phyloP scores from a whole-genome alignment of 2,329 filamentous ascomycete genomes.

The Xylaria sp. region DNA sequence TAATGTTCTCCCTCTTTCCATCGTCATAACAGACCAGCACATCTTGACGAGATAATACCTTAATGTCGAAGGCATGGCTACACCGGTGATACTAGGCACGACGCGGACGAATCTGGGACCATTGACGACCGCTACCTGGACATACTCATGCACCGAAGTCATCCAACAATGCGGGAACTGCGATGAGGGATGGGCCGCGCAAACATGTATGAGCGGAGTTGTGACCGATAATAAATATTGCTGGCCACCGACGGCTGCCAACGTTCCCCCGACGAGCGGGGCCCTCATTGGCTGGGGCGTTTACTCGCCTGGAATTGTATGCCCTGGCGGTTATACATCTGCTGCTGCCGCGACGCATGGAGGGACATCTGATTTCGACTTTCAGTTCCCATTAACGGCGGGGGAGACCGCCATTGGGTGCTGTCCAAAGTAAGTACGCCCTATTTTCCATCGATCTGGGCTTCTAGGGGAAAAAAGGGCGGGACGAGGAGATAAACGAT shows the following conservation, averaged over 20 bases:
- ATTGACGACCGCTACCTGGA: slow-evolving; percentile 46
- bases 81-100: slow-evolving; percentile 13
- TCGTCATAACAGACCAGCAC: not conserved
- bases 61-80: slow-evolving; percentile 17
- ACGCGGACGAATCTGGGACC: slow-evolving; percentile 51
- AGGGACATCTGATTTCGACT: slow-evolving; percentile 26
- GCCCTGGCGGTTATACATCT: slow-evolving; percentile 36
- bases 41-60: not conserved
- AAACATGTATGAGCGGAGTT: slow-evolving; percentile 24
- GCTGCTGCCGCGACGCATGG: slow-evolving; percentile 18
- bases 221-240: slow-evolving; percentile 33
- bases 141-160: slow-evolving; percentile 34
- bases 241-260: slow-evolving; percentile 33
- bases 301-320: slow-evolving; percentile 36
- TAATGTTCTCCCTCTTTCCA: not conserved
- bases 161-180: slow-evolving; percentile 22
- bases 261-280: slow-evolving; percentile 20
- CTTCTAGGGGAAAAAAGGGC: not conserved
- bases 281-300: slow-evolving; percentile 34
- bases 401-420: slow-evolving; percentile 38
- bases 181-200: slow-evolving; percentile 32
- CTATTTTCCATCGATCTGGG: not conserved
- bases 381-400: slow-evolving; percentile 29
- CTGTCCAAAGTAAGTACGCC: slow-evolving; percentile 35
- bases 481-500: not conserved